A percentile compares a stretch with the other conserved stretches of the same genome.
phyloP scores from a whole-genome alignment of 106 monocot species.

The Ottelia alismoides region DNA sequence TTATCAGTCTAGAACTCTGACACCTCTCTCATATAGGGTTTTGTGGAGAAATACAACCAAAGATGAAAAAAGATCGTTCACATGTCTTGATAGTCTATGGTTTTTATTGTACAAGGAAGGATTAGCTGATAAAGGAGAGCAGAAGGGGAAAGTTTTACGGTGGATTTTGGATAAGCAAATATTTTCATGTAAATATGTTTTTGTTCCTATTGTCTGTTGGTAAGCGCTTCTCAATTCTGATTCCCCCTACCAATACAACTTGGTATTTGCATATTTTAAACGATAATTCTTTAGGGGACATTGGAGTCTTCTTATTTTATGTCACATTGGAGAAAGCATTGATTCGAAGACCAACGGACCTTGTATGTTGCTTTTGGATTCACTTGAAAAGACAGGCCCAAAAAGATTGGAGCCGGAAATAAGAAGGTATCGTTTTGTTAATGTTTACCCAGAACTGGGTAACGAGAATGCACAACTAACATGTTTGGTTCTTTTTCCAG shows the following conservation, averaged over 20 bases:
- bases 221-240: slow-evolving; percentile 3
- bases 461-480: no score
- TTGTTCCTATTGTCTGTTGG: slow-evolving; percentile 79
- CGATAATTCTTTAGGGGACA: slow-evolving; percentile 30
- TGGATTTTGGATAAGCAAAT: slow-evolving; percentile 57
- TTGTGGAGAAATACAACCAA: slow-evolving; percentile 43
- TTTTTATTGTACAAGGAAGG: slow-evolving; percentile 47
- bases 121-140: slow-evolving; percentile 5
- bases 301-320: slow-evolving; percentile 77
- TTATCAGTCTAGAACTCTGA: neutral
- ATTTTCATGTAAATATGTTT: slow-evolving; percentile 58
- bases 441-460: neutral
- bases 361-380: slow-evolving; percentile 75
- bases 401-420: slow-evolving; percentile 52
- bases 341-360: slow-evolving; percentile 20
- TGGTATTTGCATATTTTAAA: neutral
- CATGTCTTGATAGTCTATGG: slow-evolving; percentile 58
- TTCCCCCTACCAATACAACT: neutral
- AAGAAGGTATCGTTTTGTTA: slow-evolving; percentile 26
- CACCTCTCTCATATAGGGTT: slow-evolving; percentile 15
- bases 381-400: slow-evolving; percentile 33
- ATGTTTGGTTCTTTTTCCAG: slow-evolving; percentile 9
- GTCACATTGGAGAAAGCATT: slow-evolving; percentile 49
- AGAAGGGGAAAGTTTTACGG: slow-evolving; percentile 33
- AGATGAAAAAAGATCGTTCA: slow-evolving; percentile 30